Conservation (phyloP, 1,139 yeast genomes). For the Suhomyces anneliseae region DNA sequence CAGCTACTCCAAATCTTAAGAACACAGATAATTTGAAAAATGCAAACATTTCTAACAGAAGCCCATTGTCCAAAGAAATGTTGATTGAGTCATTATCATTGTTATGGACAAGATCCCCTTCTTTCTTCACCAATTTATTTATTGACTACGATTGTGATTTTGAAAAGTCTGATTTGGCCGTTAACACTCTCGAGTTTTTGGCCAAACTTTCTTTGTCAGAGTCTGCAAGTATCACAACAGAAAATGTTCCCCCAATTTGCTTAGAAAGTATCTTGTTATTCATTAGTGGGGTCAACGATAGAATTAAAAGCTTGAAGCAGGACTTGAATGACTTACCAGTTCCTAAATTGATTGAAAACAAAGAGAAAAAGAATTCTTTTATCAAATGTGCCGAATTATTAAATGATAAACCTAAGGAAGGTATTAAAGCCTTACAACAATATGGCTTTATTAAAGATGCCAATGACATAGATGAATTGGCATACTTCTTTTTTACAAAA, state of each 20-base stretch:
- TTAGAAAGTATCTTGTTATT: conserved; percentile 81
- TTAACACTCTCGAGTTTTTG: conserved; percentile 64
- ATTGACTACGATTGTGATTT: conserved; percentile 90
- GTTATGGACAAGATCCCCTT: conserved; percentile 80
- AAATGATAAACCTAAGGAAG: conserved; percentile 76
- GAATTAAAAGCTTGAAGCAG: conserved; percentile 38
- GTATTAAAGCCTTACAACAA: conserved; percentile 61
- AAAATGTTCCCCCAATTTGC: conserved; percentile 90
- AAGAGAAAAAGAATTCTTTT: conserved; percentile 67
- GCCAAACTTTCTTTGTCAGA: conserved; percentile 81
- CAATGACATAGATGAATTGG: conserved; percentile 59
- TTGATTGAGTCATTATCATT: conserved; percentile 82
- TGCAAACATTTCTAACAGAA: conserved; percentile 28
- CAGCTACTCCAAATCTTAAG: conserved; percentile 24
- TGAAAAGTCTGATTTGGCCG: conserved; percentile 80
- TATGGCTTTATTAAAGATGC: conserved; percentile 63
- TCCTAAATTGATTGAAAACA: conserved; percentile 43
- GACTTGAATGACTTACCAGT: conserved; percentile 20
- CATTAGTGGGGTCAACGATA: conserved; percentile 62
- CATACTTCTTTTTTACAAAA: conserved; percentile 72
- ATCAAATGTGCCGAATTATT: conserved; percentile 71
- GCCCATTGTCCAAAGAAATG: conserved; percentile 61
- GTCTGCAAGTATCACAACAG: conserved; percentile 72
- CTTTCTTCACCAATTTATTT: conserved; percentile 73
- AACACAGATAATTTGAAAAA: conserved; percentile 21